phyloP scores from a whole-genome alignment of 164 flowering plant species.

The Berberis vulgaris region DNA sequence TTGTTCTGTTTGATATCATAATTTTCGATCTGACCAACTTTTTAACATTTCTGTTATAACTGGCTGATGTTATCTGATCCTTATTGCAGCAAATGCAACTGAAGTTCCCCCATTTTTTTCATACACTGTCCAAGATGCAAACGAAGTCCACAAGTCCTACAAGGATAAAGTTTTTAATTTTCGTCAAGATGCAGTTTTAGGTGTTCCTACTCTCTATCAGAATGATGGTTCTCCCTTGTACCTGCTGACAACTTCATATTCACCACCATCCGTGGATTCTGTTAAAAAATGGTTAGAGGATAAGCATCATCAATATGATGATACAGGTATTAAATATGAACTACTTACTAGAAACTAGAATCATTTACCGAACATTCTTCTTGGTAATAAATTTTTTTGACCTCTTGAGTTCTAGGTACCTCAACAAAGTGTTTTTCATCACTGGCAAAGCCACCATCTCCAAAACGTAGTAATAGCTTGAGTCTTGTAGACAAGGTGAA shows the following conservation, averaged over 20 bases:
- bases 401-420: conserved; percentile 20
- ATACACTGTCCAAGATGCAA: conserved; percentile 15
- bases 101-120: conserved; percentile 35
- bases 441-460: conserved; percentile 14
- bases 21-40: neutral
- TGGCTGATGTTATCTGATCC: neutral
- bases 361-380: conserved; percentile 1
- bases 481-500: conserved; percentile 3
- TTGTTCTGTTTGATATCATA: too few relatives aligned
- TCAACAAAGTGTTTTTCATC: conserved; percentile 7
- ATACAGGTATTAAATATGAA: conserved; percentile 25
- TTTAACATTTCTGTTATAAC: neutral
- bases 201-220: conserved; percentile 53
- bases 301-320: conserved; percentile 11
- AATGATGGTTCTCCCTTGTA: conserved; percentile 73
- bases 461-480: conserved; percentile 8
- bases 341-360: neutral
- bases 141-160: conserved; percentile 10
- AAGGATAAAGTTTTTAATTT: conserved; percentile 8
- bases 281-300: conserved; percentile 48
- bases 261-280: conserved; percentile 69
- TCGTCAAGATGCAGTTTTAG: conserved; percentile 26
- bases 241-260: conserved; percentile 53
- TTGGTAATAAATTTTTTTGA: conserved; percentile 5
- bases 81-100: conserved; percentile 21